These are phyloP conservation scores for Echinosophora koreensis DNA, from an alignment of 306 rosid species.

Conservation along the genomic window DNA sequence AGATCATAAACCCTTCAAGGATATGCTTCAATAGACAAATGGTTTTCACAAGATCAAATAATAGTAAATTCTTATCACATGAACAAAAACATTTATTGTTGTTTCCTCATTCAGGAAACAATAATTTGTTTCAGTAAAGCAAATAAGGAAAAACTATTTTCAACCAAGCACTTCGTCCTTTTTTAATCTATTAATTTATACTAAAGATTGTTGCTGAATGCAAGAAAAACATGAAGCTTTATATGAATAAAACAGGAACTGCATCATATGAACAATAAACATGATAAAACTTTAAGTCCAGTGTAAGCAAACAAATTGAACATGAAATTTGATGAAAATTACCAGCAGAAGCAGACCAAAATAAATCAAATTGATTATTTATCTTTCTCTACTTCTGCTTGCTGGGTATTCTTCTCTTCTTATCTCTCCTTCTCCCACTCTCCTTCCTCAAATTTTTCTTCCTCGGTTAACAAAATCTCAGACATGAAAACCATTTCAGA, in stretches of 20 bases:
- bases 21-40: not conserved
- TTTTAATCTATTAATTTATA: not conserved
- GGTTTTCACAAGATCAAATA: constrained; percentile 34
- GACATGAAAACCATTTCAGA: constrained; percentile 82
- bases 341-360: constrained; percentile 79
- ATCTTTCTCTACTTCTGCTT: constrained; percentile 57
- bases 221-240: constrained; percentile 32
- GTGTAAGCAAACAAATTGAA: not conserved
- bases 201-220: constrained; percentile 23
- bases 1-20: not conserved
- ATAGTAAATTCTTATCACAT: not conserved
- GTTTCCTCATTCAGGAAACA: constrained; percentile 6
- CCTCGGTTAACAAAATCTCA: constrained; percentile 60
- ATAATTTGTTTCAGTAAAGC: constrained; percentile 17
- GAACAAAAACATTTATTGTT: not conserved
- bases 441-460: constrained; percentile 80
- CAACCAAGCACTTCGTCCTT: constrained; percentile 18
- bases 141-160: constrained; percentile 15
- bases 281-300: not conserved
- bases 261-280: not conserved
- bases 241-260: not conserved
- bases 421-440: constrained; percentile 93
- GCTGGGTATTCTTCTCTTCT: constrained; percentile 45
- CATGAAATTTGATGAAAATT: constrained; percentile 37
- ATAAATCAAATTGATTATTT: constrained; percentile 42